These are phyloP conservation scores for Moricandia arvensis DNA, from an alignment of 345 rosid genomes.

Conservation along the genomic window DNA sequence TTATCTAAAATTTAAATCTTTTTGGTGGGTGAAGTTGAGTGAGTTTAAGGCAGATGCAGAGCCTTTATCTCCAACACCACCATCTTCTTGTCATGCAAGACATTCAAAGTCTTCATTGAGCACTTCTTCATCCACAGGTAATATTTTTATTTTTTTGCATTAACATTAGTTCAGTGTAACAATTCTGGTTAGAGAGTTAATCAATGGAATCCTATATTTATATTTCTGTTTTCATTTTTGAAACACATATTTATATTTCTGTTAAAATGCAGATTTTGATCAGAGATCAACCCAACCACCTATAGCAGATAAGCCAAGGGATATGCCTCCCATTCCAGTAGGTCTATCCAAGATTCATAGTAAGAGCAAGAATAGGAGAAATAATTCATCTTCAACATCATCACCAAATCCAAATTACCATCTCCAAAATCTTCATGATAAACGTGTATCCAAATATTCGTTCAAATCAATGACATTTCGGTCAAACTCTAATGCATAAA, in stretches of 20 bases:
- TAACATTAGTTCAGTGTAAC: background rate
- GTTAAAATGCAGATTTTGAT: constrained; percentile 25
- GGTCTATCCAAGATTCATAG: constrained; percentile 16
- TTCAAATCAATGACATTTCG: constrained; percentile 25
- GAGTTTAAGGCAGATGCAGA: constrained; percentile 66
- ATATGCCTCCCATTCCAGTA: constrained; percentile 27
- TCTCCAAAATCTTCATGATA: constrained; percentile 33
- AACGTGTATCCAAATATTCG: constrained; percentile 12
- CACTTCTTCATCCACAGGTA: constrained; percentile 64
- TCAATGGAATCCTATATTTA: background rate
- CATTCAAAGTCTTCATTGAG: constrained; percentile 50
- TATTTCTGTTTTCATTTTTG: background rate
- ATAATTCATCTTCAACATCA: constrained; percentile 30
- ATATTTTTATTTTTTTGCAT: background rate
- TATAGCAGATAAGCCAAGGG: constrained; percentile 19
- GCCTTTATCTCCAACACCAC: constrained; percentile 46
- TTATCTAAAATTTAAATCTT: background rate
- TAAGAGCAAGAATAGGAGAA: constrained; percentile 29
- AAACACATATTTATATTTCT: background rate
- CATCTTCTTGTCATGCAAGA: constrained; percentile 49
- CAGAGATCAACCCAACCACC: constrained; percentile 16
- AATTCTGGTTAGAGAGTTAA: background rate
- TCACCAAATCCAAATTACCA: constrained; percentile 26
- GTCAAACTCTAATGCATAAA: constrained; percentile 30
- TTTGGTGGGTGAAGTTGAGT: constrained; percentile 57